phyloP scores from a whole-genome alignment of 306 rosid species.

The Morella rubra region DNA sequence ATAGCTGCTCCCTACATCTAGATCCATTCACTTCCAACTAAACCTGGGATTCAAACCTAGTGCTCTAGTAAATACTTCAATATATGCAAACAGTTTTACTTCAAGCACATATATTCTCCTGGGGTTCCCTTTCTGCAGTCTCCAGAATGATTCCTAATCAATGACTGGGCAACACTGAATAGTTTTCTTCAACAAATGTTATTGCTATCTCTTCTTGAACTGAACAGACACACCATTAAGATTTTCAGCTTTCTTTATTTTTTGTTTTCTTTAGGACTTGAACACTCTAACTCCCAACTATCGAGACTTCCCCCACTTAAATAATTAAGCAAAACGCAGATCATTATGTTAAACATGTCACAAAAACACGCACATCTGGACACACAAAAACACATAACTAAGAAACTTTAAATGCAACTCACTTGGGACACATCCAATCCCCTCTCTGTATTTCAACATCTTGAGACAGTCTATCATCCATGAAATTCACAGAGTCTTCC shows the following conservation, averaged over 20 bases:
- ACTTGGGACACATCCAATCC: conserved; percentile 92
- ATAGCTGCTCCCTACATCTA: background rate
- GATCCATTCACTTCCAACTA: background rate
- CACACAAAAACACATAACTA: background rate
- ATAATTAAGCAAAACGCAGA: conserved; percentile 16
- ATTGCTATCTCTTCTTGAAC: background rate
- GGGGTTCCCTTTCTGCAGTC: background rate
- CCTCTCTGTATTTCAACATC: conserved; percentile 69
- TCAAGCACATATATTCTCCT: background rate
- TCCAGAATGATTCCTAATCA: background rate
- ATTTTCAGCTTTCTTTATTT: background rate
- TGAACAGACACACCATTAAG: background rate
- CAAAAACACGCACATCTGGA: background rate
- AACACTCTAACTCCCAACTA: background rate
- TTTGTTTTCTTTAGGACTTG: background rate
- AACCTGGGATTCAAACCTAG: background rate
- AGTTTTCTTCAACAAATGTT: background rate
- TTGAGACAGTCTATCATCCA: conserved; percentile 27
- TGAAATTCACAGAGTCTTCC: conserved; percentile 28
- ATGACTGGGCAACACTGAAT: too few relatives aligned
- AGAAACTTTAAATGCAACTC: conserved; percentile 35
- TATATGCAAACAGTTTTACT: background rate
- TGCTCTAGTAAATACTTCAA: background rate
- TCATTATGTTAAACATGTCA: conserved; percentile 1
- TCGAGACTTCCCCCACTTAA: background rate